Conservation (phyloP, 176 grass and related monocot species). For the Oryza coarctata region DNA sequence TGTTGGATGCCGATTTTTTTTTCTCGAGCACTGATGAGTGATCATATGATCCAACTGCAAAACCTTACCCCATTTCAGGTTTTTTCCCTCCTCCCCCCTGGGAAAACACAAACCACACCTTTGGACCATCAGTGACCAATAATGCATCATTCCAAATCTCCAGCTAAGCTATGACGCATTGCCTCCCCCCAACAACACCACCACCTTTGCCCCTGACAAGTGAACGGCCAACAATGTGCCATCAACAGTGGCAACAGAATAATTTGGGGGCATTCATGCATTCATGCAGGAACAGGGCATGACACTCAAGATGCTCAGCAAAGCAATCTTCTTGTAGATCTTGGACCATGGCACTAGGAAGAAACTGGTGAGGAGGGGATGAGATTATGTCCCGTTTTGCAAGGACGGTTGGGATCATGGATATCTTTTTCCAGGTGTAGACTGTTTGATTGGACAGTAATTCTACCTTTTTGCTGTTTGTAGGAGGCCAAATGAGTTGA, state of each 20-base stretch:
- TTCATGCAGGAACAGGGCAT: not conserved
- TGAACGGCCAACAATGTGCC: not conserved
- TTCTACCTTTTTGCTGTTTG: not conserved
- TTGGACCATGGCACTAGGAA: conserved; percentile 35
- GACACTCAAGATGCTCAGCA: conserved; percentile 7
- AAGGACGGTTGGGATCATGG: not conserved
- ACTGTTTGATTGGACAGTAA: not conserved
- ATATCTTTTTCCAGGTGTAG: not conserved
- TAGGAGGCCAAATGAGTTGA: not conserved
- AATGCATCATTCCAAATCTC: conserved; percentile 1
- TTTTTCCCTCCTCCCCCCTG: fast-evolving
- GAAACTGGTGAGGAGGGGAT: not conserved
- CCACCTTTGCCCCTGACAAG: not conserved
- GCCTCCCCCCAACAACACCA: not conserved
- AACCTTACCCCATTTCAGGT: not conserved
- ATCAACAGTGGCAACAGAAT: conserved; percentile 31
- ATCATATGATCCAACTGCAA: not conserved
- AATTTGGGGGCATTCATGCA: conserved; percentile 5
- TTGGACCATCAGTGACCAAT: not conserved
- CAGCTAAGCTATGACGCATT: not conserved
- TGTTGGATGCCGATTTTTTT: not conserved
- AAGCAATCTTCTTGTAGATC: conserved; percentile 35
- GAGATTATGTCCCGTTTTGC: conserved; percentile 24
- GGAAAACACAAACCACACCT: conserved; percentile 18
- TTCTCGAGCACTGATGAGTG: not conserved